Evolutionary conservation across 331 rosid genomes (phyloP), one percentile per base, ranked within the genome.

Genomic region (Arachis monticola): DNA sequence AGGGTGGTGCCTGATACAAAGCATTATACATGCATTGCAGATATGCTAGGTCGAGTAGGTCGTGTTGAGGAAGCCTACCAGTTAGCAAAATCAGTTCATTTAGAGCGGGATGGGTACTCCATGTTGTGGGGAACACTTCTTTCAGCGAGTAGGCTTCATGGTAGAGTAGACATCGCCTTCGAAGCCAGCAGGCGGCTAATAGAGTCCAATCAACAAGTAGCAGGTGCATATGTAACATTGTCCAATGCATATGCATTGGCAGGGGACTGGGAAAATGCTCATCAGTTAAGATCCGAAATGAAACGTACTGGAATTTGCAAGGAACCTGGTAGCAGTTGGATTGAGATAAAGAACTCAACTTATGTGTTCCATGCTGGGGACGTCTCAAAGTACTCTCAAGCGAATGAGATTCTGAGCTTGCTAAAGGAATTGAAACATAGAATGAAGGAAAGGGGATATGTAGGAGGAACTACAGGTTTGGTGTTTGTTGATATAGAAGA

Each of bases 281-380:
- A 83, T n/a, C 77, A 56, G 60, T 78, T 89, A 57, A 74, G 94
- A 42, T 79, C 86, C 8, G 70, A 88, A 79, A 91, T 93, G 97
- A 91, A 87, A 87, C 88, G 60, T 8, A 44, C 72, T 0, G 86
- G 92, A 75, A 82, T 93, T 51, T 45, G 70, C 17, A 93, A 93
- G 81, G 93, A 91, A 79, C 97, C 94, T 0, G 98, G 96, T 5
- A 82, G 97, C 81, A 93, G 97, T 79, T 91, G 97, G 98, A 74
- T 93, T 32, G 96, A 91, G 84, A 77, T 93, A 8, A 85, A 87
- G 83, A 86, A 88, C 57, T 84, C 88, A 31, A 85, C 82, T 38
- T 88, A 83, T 5, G 73, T 85, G 86, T 89, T 89, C 83, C 83
- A 88, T 8, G 97, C 96, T 0, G 88, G 97, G 69, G 94, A 93